phyloP scores from a whole-genome alignment of 2,329 filamentous ascomycete genomes.

The Aspergillus glaucus region DNA sequence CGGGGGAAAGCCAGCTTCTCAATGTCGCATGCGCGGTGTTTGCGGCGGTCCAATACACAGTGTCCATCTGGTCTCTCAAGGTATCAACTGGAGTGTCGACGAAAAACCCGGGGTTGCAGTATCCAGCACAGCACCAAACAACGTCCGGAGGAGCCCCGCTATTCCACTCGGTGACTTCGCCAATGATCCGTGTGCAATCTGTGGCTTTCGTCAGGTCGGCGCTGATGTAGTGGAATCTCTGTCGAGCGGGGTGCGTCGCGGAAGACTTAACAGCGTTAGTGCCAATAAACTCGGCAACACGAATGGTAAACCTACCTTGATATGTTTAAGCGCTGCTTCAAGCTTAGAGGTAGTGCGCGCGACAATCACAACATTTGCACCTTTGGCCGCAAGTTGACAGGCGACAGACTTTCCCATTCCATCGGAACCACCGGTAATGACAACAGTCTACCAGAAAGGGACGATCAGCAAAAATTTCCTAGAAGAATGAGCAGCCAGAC shows the following conservation, averaged over 20 bases:
- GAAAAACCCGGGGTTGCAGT: slow-evolving; percentile 68
- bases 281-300: neutral
- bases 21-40: slow-evolving; percentile 81
- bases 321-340: slow-evolving; percentile 58
- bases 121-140: slow-evolving; percentile 85
- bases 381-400: slow-evolving; percentile 68
- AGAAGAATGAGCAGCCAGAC: slow-evolving; percentile 10
- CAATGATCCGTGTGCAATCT: slow-evolving; percentile 64
- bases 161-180: slow-evolving; percentile 74
- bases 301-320: slow-evolving; percentile 46
- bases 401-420: slow-evolving; percentile 80
- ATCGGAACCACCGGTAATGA: slow-evolving; percentile 87
- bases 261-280: slow-evolving; percentile 45
- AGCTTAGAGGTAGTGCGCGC: slow-evolving; percentile 73
- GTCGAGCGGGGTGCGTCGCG: slow-evolving; percentile 58
- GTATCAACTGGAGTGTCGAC: slow-evolving; percentile 63
- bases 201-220: slow-evolving; percentile 69
- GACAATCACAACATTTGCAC: slow-evolving; percentile 80
- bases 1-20: slow-evolving; percentile 60
- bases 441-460: slow-evolving; percentile 58
- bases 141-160: slow-evolving; percentile 66
- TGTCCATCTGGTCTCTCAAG: slow-evolving; percentile 75
- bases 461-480: slow-evolving; percentile 7
- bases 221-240: slow-evolving; percentile 76
- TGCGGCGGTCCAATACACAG: slow-evolving; percentile 81